A percentile compares a stretch with the other conserved stretches of the same genome.
These are phyloP conservation scores for Vicia villosa DNA, from an alignment of 306 rosid species.

Conservation along the genomic window DNA sequence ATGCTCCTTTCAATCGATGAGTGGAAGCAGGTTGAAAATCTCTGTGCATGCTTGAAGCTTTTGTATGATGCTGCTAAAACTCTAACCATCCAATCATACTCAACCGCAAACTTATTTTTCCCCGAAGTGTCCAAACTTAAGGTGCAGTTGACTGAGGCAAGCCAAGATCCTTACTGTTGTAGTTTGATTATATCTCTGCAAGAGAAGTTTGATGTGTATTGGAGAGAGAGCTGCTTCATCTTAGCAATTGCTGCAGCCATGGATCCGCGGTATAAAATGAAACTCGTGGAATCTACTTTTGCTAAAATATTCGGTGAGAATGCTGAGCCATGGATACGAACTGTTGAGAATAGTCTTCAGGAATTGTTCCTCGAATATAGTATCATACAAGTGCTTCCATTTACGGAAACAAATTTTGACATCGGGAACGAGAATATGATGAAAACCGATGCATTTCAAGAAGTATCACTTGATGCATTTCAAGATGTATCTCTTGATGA, in stretches of 20 bases:
- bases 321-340: constrained; percentile 66
- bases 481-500: constrained; percentile 54
- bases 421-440: constrained; percentile 51
- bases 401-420: constrained; percentile 46
- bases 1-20: constrained; percentile 56
- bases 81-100: constrained; percentile 63
- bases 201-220: constrained; percentile 73
- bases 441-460: constrained; percentile 52
- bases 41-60: constrained; percentile 68
- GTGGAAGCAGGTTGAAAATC: constrained; percentile 74
- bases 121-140: constrained; percentile 65
- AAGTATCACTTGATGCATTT: constrained; percentile 55
- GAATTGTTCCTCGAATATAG: constrained; percentile 67
- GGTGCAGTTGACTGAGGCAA: constrained; percentile 61
- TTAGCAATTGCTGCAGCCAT: constrained; percentile 74
- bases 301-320: constrained; percentile 63
- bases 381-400: constrained; percentile 56
- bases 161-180: constrained; percentile 65
- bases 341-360: constrained; percentile 65
- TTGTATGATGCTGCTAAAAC: constrained; percentile 71
- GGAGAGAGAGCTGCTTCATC: constrained; percentile 74
- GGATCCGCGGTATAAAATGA: constrained; percentile 94
- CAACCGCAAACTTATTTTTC: constrained; percentile 77
- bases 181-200: constrained; percentile 64
- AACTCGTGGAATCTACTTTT: constrained; percentile 75